Evolutionary conservation across 2,329 filamentous ascomycete genomes (phyloP), one percentile per base, ranked within the genome.

Genomic region (Clarireedia hainanense): DNA sequence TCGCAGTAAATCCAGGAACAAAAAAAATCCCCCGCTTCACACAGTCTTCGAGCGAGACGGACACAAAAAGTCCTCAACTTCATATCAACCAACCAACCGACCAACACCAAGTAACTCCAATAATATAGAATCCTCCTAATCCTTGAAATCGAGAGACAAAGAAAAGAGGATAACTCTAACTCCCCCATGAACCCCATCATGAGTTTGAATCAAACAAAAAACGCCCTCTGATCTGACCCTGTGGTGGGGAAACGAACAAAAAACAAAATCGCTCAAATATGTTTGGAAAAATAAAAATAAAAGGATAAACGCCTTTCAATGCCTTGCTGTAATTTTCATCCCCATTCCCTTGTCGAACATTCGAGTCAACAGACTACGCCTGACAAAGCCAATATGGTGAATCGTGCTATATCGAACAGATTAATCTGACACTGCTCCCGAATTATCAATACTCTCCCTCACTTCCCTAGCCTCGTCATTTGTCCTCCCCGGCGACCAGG

Each of bases 401-500:
- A 46, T 20, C n/a, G 12, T 30, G 27, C 27, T 30, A 23, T 20
- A 20, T 23, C n/a, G 12, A 50, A 7, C 46, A 12, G 9, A 17
- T 50, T 36, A 55, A 42, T 55, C 52, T 24, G 52, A 55, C 20
- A 49, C 37, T 6, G 43, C 47, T 12, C 45, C 52, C 23, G 40
- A 15, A n/a, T 40, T 3, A 47, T 47, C 51, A 15, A 47, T 12
- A 39, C 47, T 42, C 36, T 50, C 46, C 0, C n/a, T 20, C n/a
- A 17, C 37, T 12, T 50, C 46, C 9, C 17, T 34, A 30, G 36
- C 43, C 43, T 55, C 37, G 5, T 17, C 24, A 26, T 27, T 36
- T 9, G 27, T 50, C 15, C 52, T 60, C 6, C 59, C 62, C n/a
- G 65, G 55, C 17, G 57, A 57, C 80, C 82, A 85, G 61, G 84